These are phyloP conservation scores for Spathaspora jeffriesii DNA, from an alignment of 1,139 yeast genomes.

Conservation along the genomic window DNA sequence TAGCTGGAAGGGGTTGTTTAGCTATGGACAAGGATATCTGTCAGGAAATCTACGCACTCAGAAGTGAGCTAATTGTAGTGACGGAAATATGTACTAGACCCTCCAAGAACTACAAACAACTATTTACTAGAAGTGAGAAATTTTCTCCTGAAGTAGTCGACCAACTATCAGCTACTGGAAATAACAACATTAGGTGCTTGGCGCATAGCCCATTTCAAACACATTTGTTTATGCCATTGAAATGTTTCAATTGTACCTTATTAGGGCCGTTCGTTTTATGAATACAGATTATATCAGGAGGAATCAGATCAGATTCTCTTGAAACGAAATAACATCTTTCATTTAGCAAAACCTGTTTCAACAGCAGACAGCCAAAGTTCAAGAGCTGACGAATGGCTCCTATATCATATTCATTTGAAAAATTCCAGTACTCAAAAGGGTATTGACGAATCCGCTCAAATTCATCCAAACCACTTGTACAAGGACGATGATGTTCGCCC, in stretches of 20 bases:
- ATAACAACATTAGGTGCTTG: too few relatives aligned
- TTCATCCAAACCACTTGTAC: background rate
- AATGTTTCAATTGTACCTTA: background rate
- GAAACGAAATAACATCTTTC: background rate
- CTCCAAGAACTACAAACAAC: too few relatives aligned
- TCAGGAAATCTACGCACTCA: too few relatives aligned
- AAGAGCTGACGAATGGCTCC: background rate
- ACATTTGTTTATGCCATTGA: background rate
- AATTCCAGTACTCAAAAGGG: background rate
- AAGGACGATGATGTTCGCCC: background rate
- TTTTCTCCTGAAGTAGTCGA: too few relatives aligned
- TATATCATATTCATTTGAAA: background rate
- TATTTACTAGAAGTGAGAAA: too few relatives aligned
- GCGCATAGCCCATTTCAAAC: too few relatives aligned
- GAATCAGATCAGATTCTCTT: background rate
- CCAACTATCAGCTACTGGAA: background rate
- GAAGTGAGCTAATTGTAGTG: too few relatives aligned
- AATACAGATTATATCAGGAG: background rate
- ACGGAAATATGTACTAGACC: too few relatives aligned
- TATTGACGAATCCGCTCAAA: background rate
- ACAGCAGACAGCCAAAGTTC: background rate
- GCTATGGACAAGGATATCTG: too few relatives aligned
- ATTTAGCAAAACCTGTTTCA: background rate
- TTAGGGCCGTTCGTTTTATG: background rate
- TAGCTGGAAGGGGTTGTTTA: too few relatives aligned